Evolutionary conservation across 202 grass and related monocot genomes (phyloP), one percentile per base, ranked within the genome.

Genomic region (Carex sylvatica): DNA sequence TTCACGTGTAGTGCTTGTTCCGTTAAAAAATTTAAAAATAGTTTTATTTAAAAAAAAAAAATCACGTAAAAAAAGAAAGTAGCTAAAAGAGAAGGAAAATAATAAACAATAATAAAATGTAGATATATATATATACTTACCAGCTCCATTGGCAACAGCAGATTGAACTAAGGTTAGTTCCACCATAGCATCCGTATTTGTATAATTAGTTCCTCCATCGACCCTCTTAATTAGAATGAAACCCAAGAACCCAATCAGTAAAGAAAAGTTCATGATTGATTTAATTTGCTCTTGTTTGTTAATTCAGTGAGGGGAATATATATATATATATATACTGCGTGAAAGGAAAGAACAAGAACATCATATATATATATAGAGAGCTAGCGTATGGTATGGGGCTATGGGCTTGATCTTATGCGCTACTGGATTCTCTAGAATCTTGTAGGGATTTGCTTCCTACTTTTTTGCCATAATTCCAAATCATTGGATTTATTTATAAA

Each of bases 81-180:
- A 44, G 49, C 3, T 30, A 10, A 6, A 40, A 59, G 19, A 46
- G 69, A 47, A 40, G 18, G 6, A 82, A 28, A 51, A 62, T 33
- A 19, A 10, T 61, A 22, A 86, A 8, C 0, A 68, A 74, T 74
- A 76, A n/a, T 74, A 66, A 20, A 30, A 33, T 49, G 18, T 16
- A 2, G 4, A 74, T 52, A 60, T 38, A 59, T 66, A 8, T 49
- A 22, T 13, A 22, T 46, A 23, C 9, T 86, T 77, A 99, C 93
- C 88, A 12, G 93, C 96, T 49, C 96, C 96, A 87, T 92, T 93
- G 15, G 86, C 89, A 9, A 83, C 80, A 15, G 96, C 96, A 30
- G 83, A 93, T 75, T 90, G 87, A 83, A 99, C 88, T 84, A 95
- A 86, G 0, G 93, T 96, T 9, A 99, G 88, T n/a, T 76, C 93